These are phyloP conservation scores for Mayamaea pseudoterrestris DNA, from an alignment of 108 stramenopile genomes.

Conservation along the genomic window DNA sequence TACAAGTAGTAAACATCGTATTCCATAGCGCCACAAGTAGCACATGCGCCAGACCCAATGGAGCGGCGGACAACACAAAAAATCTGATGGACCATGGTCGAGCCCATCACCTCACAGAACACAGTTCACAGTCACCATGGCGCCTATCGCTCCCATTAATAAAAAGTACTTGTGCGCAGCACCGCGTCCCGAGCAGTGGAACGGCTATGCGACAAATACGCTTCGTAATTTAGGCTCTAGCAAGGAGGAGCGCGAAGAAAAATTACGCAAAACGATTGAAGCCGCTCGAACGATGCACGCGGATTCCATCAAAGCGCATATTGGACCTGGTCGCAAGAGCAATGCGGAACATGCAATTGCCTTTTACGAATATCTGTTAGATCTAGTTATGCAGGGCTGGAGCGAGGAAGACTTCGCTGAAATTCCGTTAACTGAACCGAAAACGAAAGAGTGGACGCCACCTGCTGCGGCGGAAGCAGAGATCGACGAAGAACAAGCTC, in stretches of 20 bases:
- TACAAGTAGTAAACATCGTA: no score
- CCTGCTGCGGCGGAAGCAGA: constrained; percentile 4
- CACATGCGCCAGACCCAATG: no score
- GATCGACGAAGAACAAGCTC: constrained; percentile 14
- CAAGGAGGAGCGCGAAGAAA: constrained; percentile 7
- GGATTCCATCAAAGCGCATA: constrained; percentile 11
- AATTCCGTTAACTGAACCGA: neutral
- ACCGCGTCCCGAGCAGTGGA: constrained; percentile 36
- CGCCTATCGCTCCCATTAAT: no score
- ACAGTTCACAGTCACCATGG: no score
- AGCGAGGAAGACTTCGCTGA: neutral
- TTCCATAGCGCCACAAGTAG: no score
- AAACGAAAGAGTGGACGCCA: neutral
- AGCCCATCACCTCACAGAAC: no score
- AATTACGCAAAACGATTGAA: constrained; percentile 18
- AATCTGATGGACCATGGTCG: no score
- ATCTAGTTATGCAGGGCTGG: constrained; percentile 2
- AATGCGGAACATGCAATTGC: constrained; percentile 46
- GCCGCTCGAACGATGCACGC: constrained; percentile 9
- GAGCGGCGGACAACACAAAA: no score
- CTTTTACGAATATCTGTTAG: constrained; percentile 42
- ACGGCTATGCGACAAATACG: constrained; percentile 25
- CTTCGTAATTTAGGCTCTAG: constrained; percentile 22
- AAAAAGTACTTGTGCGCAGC: constrained; percentile 40
- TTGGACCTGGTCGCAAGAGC: constrained; percentile 39